Evolutionary conservation across 2,329 filamentous ascomycete genomes (phyloP).

Genomic region (Ascochyta rabiei): DNA sequence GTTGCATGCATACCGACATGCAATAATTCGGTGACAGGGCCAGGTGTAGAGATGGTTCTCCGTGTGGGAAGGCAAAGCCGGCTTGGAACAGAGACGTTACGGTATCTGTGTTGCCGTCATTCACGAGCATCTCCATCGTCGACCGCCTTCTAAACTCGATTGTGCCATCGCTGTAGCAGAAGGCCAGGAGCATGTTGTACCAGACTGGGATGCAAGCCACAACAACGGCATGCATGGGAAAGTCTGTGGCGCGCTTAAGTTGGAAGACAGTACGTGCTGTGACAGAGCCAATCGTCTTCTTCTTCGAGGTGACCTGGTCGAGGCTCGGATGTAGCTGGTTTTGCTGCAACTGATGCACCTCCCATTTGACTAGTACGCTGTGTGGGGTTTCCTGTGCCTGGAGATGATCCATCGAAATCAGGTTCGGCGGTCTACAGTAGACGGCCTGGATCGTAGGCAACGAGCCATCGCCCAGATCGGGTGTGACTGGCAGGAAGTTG

Average conservation of each 20-base stretch:
- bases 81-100: slow-evolving; percentile 76
- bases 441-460: slow-evolving; percentile 73
- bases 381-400: slow-evolving; percentile 69
- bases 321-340: slow-evolving; percentile 73
- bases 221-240: slow-evolving; percentile 72
- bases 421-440: slow-evolving; percentile 64
- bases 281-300: slow-evolving; percentile 57
- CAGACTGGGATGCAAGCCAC: slow-evolving; percentile 72
- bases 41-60: slow-evolving; percentile 61
- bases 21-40: slow-evolving; percentile 57
- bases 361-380: slow-evolving; percentile 84
- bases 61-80: slow-evolving; percentile 74
- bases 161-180: slow-evolving; percentile 80
- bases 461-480: slow-evolving; percentile 65
- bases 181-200: slow-evolving; percentile 72
- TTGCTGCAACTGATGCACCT: slow-evolving; percentile 70
- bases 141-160: slow-evolving; percentile 79
- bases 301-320: slow-evolving; percentile 73
- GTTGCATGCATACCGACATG: slow-evolving; percentile 52
- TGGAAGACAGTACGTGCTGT: slow-evolving; percentile 44
- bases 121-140: slow-evolving; percentile 72
- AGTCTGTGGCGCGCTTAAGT: slow-evolving; percentile 66
- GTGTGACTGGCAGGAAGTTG: slow-evolving; percentile 71
- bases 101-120: slow-evolving; percentile 66
- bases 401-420: slow-evolving; percentile 49